Evolutionary conservation across 2,329 filamentous ascomycete genomes (phyloP), one percentile per base, ranked within the genome.

Genomic region (Fusarium equiseti): DNA sequence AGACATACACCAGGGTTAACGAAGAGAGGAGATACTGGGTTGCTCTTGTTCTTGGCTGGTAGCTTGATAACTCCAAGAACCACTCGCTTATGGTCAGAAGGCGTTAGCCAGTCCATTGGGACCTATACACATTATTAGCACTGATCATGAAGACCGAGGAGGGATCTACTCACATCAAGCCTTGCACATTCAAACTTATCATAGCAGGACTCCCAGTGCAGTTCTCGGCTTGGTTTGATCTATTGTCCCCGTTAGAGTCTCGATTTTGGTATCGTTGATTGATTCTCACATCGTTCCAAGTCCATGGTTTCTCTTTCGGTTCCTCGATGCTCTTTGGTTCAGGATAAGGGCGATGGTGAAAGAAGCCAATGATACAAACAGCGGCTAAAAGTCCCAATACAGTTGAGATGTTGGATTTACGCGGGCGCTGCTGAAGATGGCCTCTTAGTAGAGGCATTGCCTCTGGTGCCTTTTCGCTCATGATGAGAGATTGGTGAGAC

Each of bases 81-180:
- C 22, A 81, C 78, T 22, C 78, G 70, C 16, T 72, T 62, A 8
- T 73, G 57, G 9, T 77, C 70, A 2, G 64, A 68, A 20, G 78
- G 77, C 6, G 74, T 71, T 11, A 77, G 66, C 79, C 79, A 81
- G 51, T 79, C 75, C 78, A 79, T 80, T 1, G 79, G 79, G 15
- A 81, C 74, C 78, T 81, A 38, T 18, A 59, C 24, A 15, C 8
- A 16, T 16, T 10, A 24, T 70, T 15, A 70, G 56, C 7, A 49
- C 3, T 6, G 16, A 2, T 9, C 5, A 22, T 16, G 16, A 49
- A 5, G 18, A 26, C 6, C 1, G 45, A 8, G 26, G 8, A 27
- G 20, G 24, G 7, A 15, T 18, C 22, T 44, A 70, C 74, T 69
- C 48, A 79, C 79, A 48, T 80, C 77, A 2, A 80, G 71, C 48